Evolutionary conservation across 1,139 yeast species (phyloP), one percentile per base, ranked within the genome.

Genomic region (Saccharomycopsis phalli): DNA sequence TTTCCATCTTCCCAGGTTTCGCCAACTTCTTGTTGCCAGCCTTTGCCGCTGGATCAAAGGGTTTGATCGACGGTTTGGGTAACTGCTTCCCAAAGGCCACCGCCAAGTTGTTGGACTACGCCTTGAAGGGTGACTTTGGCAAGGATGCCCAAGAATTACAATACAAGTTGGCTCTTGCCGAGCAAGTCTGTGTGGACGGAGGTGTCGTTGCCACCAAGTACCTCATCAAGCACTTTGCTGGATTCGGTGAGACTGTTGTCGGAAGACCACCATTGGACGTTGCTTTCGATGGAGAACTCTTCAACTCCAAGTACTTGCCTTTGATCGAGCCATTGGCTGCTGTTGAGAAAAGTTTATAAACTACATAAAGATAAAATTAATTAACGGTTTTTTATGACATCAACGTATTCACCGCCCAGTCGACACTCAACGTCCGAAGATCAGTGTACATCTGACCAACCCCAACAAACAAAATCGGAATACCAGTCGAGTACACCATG

Each of bases 391-490:
- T 22, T 22, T 27, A 41, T 8, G 35, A 34, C 79, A 87, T 79
- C 50, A 91, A 65, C 68, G 82, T 77, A 48, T 81, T 79, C 17
- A 93, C 97, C 0, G 95, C 95, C 79, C 94, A 80, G 48, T 80
- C 86, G 13, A 88, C 95, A 55, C 94, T 83, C 52, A 91, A 66
- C n/a, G 95, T 79, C 58, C 95, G 76, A 48, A 91, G 68, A 60
- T 91, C 98, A 0, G 98, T 91, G 54, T 93, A 91, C 2, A 94
- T 91, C 64, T 91, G 98, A 8, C 98, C 98, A 2, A 91, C 87
- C 22, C 98, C 98, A 42, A 91, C 93, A 62, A 91, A 91, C 51
- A 91, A 66, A 34, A 91, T 93, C 0, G 98, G 98, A 17, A 91
- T 93, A 31, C 87, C 87, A 0, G 98, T 91, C 3, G 96, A 91